Evolutionary conservation across 345 rosid genomes (phyloP), one percentile per base, ranked within the genome.

Genomic region (Firmiana major): DNA sequence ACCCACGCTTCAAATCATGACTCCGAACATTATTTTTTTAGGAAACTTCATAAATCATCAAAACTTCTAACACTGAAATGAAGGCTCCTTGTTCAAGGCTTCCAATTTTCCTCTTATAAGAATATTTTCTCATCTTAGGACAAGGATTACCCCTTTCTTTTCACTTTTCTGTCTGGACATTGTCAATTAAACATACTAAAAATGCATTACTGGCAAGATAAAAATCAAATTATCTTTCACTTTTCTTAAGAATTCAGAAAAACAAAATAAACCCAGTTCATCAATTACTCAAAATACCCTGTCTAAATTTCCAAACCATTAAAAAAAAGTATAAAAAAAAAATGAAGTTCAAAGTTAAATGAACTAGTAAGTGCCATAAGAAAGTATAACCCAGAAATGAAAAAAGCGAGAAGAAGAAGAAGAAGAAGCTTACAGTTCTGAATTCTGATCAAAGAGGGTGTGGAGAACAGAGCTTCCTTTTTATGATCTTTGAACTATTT

Each of bases 191-290:
- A 38, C 40, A 58, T 24, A 22, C 38, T 59, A 26, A 31, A 31
- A 3, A 74, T 59, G 55, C 66, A 59, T 22, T 9, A 26, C 16
- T 60, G 42, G 12, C 13, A 15, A 43, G 15, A 15, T 40, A 15
- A 71, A 21, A 24, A 36, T 36, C 16, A 13, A 51, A 36, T 7
- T 49, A 43, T 28, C 7, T 13, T 22, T 31, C 57, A 68, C 9
- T 48, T 48, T 60, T 26, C 12, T 71, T 2, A 38, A 62, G 9
- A 38, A 22, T 49, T 72, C 48, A 78, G 28, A 71, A 36, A 36
- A 55, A 34, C 48, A 78, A 19, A 71, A 36, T 24, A 64, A 34
- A 34, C 60, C 74, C 59, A 74, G 63, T 36, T 67, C 63, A 10
- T 10, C 59, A 45, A 66, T 36, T 55, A 38, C 63, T 34, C 49